Evolutionary conservation across 345 rosid species (phyloP), one percentile per base, ranked within the genome.

Genomic region (Aurinia saxatilis): DNA sequence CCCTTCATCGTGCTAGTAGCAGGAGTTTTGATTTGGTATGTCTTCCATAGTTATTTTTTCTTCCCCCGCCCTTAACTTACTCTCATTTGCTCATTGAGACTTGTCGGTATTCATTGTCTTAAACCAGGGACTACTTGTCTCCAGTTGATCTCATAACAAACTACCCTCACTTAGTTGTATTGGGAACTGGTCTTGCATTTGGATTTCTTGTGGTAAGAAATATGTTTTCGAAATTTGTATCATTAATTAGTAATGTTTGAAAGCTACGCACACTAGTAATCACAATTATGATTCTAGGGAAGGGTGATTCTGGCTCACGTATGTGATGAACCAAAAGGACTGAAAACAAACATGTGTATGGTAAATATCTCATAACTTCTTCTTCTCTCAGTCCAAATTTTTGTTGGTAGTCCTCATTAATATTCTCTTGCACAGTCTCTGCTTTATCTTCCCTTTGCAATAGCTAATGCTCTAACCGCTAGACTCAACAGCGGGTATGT

Each of bases 171-270:
- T 73, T 93, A 18, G 86, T 93, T 54, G 73, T 93, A 5, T 27
- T 86, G 50, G 99, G 97, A 76, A 93, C 97, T 66, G 99, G 99
- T 73, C 95, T 93, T 79, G 96, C 99, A 33, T 93, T 93, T 77
- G 99, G 99, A 47, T 93, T 93, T 79, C 90, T 90, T 45, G 99
- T 93, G 99, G 99, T 93, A 82, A 70, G 89, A 19, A 46, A 1
- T 23, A 10, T 55, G 19, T 19, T 60, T 36, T 60, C 0, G 3
- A 25, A 47, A 16, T 51, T 5, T 0, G 0, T 45, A 18, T 37
- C 5, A 2, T 52, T 9, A 8, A 12, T 51, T 0, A 8, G 8
- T 44, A 34, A 9, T 21, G 52, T 41, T 12, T 7, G 2, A 54
- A 54, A 62, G 58, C 57, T 70, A 46, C 38, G 14, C 57, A 11